Evolutionary conservation across 257 asterid species (phyloP).

Genomic region (Paraleonurus japonicus): DNA sequence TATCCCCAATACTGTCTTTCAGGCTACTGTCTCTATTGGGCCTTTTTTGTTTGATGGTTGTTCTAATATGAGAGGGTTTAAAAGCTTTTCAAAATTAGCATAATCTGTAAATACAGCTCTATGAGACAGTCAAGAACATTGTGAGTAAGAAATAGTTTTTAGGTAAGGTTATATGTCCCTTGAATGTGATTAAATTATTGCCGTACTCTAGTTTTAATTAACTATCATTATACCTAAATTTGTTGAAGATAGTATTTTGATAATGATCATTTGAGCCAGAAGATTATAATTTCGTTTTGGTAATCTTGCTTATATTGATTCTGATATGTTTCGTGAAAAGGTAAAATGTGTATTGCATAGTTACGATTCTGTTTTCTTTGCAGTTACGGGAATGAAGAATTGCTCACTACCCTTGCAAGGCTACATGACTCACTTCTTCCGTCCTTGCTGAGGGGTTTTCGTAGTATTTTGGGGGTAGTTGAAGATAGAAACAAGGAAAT

Average conservation of each 20-base stretch:
- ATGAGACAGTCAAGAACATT: too few species aligned
- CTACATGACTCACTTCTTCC: slow-evolving; percentile 84
- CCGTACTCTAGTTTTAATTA: neutral
- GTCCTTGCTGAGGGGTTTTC: slow-evolving; percentile 66
- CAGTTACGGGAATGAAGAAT: slow-evolving; percentile 80
- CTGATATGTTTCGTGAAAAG: neutral
- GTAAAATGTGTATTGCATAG: neutral
- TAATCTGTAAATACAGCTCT: slow-evolving; percentile 1
- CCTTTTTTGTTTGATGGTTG: neutral
- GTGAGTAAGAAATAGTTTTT: too few species aligned
- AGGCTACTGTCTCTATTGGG: neutral
- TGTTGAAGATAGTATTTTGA: neutral
- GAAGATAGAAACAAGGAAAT: slow-evolving; percentile 40
- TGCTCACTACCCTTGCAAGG: slow-evolving; percentile 68
- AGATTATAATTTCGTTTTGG: neutral
- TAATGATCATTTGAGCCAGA: neutral
- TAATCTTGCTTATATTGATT: neutral
- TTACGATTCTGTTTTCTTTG: slow-evolving; percentile 30
- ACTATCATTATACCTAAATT: neutral
- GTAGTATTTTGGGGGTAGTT: slow-evolving; percentile 37
- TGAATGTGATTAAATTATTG: neutral
- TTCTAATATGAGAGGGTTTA: neutral
- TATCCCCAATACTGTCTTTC: neutral
- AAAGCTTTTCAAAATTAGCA: neutral
- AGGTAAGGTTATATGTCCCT: too few species aligned